Percentiles rank a stretch among this genome's conserved stretches.
phyloP scores from a whole-genome alignment of 306 rosid species.

The Malus orientalis region DNA sequence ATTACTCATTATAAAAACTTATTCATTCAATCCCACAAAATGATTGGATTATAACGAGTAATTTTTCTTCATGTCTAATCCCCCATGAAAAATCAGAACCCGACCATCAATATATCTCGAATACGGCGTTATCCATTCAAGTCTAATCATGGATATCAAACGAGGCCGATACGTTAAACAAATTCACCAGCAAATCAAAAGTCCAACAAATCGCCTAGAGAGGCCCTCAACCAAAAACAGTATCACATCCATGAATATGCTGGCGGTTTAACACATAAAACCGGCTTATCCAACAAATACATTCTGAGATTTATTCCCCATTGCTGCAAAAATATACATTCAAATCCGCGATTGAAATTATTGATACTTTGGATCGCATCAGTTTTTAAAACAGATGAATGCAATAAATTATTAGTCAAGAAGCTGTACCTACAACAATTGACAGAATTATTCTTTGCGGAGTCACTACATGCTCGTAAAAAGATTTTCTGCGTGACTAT shows the following conservation, averaged over 20 bases:
- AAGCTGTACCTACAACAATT: conserved; percentile 25
- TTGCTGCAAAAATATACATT: conserved; percentile 25
- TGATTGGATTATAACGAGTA: no score
- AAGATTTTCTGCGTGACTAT: conserved; percentile 3
- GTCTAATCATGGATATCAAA: not conserved
- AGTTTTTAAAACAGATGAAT: conserved; percentile 20
- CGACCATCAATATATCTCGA: no score
- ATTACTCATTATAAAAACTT: no score
- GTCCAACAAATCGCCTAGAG: not conserved
- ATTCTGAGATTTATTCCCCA: conserved; percentile 9
- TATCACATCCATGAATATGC: not conserved
- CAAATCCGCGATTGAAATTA: conserved; percentile 20
- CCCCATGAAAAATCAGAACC: not conserved
- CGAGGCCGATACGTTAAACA: not conserved
- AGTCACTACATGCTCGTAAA: conserved; percentile 10
- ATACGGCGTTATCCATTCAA: not conserved
- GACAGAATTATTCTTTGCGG: conserved; percentile 17
- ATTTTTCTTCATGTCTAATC: not conserved
- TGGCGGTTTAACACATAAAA: not conserved
- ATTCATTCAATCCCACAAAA: no score
- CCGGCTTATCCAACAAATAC: not conserved
- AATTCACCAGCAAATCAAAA: not conserved
- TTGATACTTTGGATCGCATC: conserved; percentile 20
- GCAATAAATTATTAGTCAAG: conserved; percentile 29
- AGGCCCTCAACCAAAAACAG: not conserved